Percentiles rank a stretch among this genome's conserved stretches.
Evolutionary conservation across 2,329 filamentous ascomycete species (phyloP).

Genomic region (Colletotrichum siamense): DNA sequence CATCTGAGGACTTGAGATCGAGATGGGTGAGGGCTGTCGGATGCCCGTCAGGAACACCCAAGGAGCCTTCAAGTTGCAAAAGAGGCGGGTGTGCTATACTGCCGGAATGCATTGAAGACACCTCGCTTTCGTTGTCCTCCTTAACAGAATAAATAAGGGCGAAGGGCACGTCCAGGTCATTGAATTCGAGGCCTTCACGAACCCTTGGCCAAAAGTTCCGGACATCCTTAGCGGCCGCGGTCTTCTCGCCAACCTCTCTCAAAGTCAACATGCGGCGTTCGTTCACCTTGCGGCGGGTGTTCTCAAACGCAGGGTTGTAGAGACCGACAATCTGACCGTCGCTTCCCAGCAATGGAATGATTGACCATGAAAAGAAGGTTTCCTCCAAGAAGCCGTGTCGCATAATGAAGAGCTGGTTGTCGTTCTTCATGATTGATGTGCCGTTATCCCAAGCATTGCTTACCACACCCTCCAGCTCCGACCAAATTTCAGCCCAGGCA

Average conservation of each 20-base stretch:
- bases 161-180: slow-evolving; percentile 79
- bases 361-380: slow-evolving; percentile 82
- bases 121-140: slow-evolving; percentile 74
- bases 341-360: slow-evolving; percentile 77
- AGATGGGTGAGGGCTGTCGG: slow-evolving; percentile 63
- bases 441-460: slow-evolving; percentile 70
- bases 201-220: slow-evolving; percentile 77
- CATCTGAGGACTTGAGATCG: slow-evolving; percentile 72
- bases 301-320: slow-evolving; percentile 84
- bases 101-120: slow-evolving; percentile 73
- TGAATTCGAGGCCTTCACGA: slow-evolving; percentile 71
- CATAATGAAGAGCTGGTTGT: slow-evolving; percentile 76
- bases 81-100: slow-evolving; percentile 66
- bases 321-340: slow-evolving; percentile 78
- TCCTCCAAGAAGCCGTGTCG: slow-evolving; percentile 77
- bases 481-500: slow-evolving; percentile 79
- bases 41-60: slow-evolving; percentile 73
- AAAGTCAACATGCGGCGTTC: slow-evolving; percentile 82
- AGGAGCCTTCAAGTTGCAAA: slow-evolving; percentile 72
- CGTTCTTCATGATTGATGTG: slow-evolving; percentile 84
- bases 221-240: slow-evolving; percentile 73
- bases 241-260: slow-evolving; percentile 78
- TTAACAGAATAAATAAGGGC: slow-evolving; percentile 77
- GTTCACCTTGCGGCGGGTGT: slow-evolving; percentile 78
- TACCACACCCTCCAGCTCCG: slow-evolving; percentile 72